A percentile compares a stretch with the other conserved stretches of the same genome.
These are phyloP conservation scores for Penicillium goetzii DNA, from an alignment of 495 filamentous ascomycete species.

Conservation along the genomic window DNA sequence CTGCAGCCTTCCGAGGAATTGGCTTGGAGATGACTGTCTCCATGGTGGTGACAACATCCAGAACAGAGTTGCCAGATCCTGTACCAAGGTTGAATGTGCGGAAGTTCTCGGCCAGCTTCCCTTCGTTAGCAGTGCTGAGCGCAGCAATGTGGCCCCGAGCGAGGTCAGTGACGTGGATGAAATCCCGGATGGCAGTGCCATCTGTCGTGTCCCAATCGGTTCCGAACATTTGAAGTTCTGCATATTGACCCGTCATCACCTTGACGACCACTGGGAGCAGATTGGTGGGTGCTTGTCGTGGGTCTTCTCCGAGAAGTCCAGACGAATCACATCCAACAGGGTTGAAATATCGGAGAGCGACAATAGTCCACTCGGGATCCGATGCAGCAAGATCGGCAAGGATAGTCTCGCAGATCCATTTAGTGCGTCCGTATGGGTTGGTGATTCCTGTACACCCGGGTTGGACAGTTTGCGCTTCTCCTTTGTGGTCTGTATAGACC, in stretches of 20 bases:
- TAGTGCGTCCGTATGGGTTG: constrained; percentile 67
- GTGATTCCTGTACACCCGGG: constrained; percentile 59
- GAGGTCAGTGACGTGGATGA: constrained; percentile 67
- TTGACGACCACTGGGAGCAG: constrained; percentile 64
- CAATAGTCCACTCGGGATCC: constrained; percentile 63
- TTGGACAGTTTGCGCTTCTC: constrained; percentile 34
- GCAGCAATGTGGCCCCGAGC: constrained; percentile 68
- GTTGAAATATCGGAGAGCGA: constrained; percentile 70
- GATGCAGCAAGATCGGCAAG: constrained; percentile 62
- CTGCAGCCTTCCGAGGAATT: constrained; percentile 65
- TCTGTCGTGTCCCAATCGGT: constrained; percentile 67
- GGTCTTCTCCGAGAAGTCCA: constrained; percentile 67
- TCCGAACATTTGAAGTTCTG: constrained; percentile 62
- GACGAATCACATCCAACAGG: constrained; percentile 68
- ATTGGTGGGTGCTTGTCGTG: constrained; percentile 63
- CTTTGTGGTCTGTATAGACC: constrained; percentile 34
- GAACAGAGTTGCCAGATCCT: constrained; percentile 54
- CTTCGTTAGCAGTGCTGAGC: constrained; percentile 44
- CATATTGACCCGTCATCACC: constrained; percentile 59
- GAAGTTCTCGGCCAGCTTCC: constrained; percentile 48
- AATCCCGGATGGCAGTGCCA: constrained; percentile 61
- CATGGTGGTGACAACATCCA: constrained; percentile 55
- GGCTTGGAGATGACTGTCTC: constrained; percentile 43
- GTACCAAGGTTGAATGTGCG: constrained; percentile 58
- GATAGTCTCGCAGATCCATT: constrained; percentile 69